Evolutionary conservation across 345 rosid genomes (phyloP), one percentile per base, ranked within the genome.

Genomic region (Brassica incana): DNA sequence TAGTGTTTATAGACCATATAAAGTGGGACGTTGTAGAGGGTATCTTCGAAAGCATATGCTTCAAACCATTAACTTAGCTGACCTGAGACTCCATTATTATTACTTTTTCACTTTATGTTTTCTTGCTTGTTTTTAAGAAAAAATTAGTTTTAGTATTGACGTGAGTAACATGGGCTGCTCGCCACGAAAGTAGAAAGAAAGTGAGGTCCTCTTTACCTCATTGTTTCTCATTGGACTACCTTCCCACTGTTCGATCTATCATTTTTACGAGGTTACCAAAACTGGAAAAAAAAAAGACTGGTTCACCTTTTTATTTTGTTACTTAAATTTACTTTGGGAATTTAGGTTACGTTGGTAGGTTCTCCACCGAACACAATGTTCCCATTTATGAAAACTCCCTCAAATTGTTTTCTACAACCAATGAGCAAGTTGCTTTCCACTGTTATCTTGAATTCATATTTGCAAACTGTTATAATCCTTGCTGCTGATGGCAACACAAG

Each of bases 31-130:
- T 2, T 61, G 68, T 29, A 65, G 59, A 67, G 82, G 74, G 83
- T 69, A 80, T 80, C 75, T 80, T 80, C 11, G 20, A 5, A 62
- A 80, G 83, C 83, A 80, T 80, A 80, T 80, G 79, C 83, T 80
- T 63, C 65, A 5, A 69, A 62, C 82, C 78, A 80, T 79, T 79
- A 79, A 68, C 65, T 73, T 11, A 73, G 78, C 78, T 79, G 82
- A 79, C 78, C 69, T 61, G 73, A 73, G 70, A 59, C 74, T 5
- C 73, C 82, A 79, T 74, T 79, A 60, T 61, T 27, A 25, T 16
- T 12, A 45, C 82, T 72, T 60, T 61, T 61, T 15, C 56, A 65
- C 68, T 33, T 59, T 27, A 59, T 60, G n/a, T 60, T 20, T 61
- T 5, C n/a, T n/a, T 10, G 6, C 30, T 29, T 72, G n/a, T 56